Evolutionary conservation across 1,139 yeast species (phyloP).

Genomic region (Groenewaldozyma auringiensis): DNA sequence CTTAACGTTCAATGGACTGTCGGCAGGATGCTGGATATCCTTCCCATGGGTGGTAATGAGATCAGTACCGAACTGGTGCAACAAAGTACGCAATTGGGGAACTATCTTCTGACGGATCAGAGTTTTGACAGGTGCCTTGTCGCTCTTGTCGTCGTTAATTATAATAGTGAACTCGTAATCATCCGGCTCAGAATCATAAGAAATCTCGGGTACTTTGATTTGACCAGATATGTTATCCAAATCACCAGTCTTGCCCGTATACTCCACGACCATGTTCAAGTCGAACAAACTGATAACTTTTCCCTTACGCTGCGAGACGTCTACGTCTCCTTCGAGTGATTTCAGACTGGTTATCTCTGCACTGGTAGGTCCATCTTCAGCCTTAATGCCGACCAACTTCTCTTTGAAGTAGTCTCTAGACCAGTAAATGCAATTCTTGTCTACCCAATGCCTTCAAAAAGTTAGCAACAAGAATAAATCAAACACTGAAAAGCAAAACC

Average conservation of each 20-base stretch:
- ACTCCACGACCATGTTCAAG: slow-evolving; percentile 56
- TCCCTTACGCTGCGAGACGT: slow-evolving; percentile 94
- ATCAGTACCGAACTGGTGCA: slow-evolving; percentile 66
- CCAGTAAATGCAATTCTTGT: slow-evolving; percentile 93
- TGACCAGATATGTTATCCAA: slow-evolving; percentile 48
- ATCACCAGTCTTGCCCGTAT: slow-evolving; percentile 41
- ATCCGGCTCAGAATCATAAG: slow-evolving; percentile 83
- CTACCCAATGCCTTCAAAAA: slow-evolving; percentile 98
- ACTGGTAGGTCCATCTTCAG: slow-evolving; percentile 31
- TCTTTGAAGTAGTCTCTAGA: slow-evolving; percentile 65
- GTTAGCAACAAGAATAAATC: no score
- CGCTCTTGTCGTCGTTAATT: slow-evolving; percentile 46
- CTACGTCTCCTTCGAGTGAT: slow-evolving; percentile 88
- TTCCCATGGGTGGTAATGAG: slow-evolving; percentile 69
- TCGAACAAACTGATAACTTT: slow-evolving; percentile 90
- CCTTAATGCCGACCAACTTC: slow-evolving; percentile 44
- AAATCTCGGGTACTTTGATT: slow-evolving; percentile 81
- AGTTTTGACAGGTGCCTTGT: slow-evolving; percentile 44
- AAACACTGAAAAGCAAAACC: not conserved
- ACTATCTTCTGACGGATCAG: slow-evolving; percentile 53
- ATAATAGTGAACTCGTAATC: slow-evolving; percentile 79
- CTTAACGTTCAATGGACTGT: slow-evolving; percentile 32
- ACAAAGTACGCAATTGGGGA: slow-evolving; percentile 56
- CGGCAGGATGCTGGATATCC: slow-evolving; percentile 75
- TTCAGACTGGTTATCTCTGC: slow-evolving; percentile 50